Conservation (phyloP, 2,329 filamentous ascomycete species). For the Talaromyces piceae region DNA sequence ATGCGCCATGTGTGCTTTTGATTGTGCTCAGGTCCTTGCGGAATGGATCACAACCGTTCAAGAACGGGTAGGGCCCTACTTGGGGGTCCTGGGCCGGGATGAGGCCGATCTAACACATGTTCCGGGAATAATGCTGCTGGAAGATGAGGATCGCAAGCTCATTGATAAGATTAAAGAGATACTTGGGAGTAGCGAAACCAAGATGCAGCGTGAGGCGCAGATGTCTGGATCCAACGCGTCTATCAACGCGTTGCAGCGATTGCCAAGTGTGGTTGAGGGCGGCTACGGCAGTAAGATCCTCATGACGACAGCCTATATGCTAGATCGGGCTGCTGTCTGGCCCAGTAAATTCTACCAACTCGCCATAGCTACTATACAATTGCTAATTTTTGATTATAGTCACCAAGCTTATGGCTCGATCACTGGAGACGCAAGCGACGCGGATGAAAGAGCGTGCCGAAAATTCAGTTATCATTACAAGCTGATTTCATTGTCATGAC, state of each 20-base stretch:
- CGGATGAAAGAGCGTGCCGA: conserved; percentile 55
- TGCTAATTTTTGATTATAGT: conserved; percentile 35
- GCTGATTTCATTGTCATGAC: conserved; percentile 14
- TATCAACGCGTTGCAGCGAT: conserved; percentile 43
- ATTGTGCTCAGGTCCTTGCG: conserved; percentile 86
- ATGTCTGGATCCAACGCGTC: conserved; percentile 48
- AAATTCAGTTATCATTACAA: conserved; percentile 24
- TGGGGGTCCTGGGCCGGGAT: conserved; percentile 80
- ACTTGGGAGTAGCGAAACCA: conserved; percentile 66
- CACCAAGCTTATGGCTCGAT: conserved; percentile 61
- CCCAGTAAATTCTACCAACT: conserved; percentile 56
- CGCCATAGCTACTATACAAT: not conserved
- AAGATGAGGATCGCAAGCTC: conserved; percentile 84
- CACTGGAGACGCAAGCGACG: conserved; percentile 56
- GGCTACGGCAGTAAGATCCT: conserved; percentile 82
- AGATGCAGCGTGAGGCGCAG: conserved; percentile 59
- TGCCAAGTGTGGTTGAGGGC: conserved; percentile 55
- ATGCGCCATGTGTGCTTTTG: conserved; percentile 84
- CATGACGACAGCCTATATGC: conserved; percentile 74
- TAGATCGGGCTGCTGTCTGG: conserved; percentile 88
- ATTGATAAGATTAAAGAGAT: conserved; percentile 76
- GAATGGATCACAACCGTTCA: conserved; percentile 93
- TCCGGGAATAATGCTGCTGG: conserved; percentile 80
- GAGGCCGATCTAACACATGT: conserved; percentile 71
- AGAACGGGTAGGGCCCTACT: conserved; percentile 81